A percentile compares a stretch with the other conserved stretches of the same genome.
Evolutionary conservation across 176 grass and related monocot genomes (phyloP).

Genomic region (Oryza coarctata): DNA sequence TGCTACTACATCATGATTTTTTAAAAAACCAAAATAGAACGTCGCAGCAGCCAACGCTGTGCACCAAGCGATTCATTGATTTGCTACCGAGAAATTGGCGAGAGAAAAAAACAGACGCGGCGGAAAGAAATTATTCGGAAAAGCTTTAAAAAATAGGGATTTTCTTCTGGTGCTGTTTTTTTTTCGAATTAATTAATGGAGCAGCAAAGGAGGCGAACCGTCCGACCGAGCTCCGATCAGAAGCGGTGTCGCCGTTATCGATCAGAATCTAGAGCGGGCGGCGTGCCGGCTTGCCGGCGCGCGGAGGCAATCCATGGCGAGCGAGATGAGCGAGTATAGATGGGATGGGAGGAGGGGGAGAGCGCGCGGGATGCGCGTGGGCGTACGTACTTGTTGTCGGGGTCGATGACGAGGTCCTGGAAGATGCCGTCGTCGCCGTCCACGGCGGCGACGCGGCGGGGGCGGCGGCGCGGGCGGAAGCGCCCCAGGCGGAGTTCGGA

Average conservation of each 20-base stretch:
- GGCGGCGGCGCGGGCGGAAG: slow-evolving; percentile 33
- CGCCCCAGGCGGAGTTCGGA: slow-evolving; percentile 52
- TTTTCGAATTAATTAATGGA: background rate
- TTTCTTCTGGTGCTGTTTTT: background rate
- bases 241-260: background rate
- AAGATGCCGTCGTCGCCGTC: slow-evolving; percentile 23
- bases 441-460: background rate
- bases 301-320: background rate
- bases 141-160: background rate
- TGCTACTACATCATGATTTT: no score
- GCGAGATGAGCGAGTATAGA: background rate
- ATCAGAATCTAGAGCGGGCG: background rate
- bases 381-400: slow-evolving; percentile 56
- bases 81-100: no score
- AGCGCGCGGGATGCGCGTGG: background rate
- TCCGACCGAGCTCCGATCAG: background rate
- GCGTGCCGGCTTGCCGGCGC: background rate
- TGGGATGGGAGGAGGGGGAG: background rate
- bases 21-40: background rate
- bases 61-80: background rate
- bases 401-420: slow-evolving; percentile 62
- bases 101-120: background rate
- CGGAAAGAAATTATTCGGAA: background rate
- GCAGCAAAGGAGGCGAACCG: background rate
- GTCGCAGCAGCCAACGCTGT: background rate